phyloP scores from a whole-genome alignment of 768 basidiomycete genomes.

The Lactifluus echinatus region DNA sequence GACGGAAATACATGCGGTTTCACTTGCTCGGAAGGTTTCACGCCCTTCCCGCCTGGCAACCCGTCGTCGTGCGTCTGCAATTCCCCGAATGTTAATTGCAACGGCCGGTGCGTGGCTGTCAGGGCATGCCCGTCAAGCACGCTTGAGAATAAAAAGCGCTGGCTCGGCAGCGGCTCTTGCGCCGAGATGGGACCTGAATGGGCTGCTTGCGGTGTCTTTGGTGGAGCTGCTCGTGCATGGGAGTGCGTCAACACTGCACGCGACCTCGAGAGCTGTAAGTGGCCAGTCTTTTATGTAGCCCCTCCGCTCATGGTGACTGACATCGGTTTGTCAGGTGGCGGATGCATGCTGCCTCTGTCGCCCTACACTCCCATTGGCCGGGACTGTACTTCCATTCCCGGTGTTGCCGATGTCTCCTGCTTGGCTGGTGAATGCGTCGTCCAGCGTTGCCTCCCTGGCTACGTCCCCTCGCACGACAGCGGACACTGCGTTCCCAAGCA shows the following conservation, averaged over 20 bases:
- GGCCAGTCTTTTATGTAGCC: too few species aligned
- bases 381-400: slow-evolving; percentile 42
- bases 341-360: slow-evolving; percentile 34
- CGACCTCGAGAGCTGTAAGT: slow-evolving; percentile 48
- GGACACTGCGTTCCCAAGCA: slow-evolving; percentile 16
- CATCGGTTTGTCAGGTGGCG: slow-evolving; percentile 33
- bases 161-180: slow-evolving; percentile 27
- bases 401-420: slow-evolving; percentile 44
- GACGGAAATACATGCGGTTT: slow-evolving; percentile 36
- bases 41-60: slow-evolving; percentile 23
- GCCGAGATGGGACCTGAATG: slow-evolving; percentile 23
- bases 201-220: slow-evolving; percentile 38
- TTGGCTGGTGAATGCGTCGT: slow-evolving; percentile 36
- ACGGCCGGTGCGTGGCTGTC: slow-evolving; percentile 34
- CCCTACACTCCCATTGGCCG: slow-evolving; percentile 29
- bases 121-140: slow-evolving; percentile 26
- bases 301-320: too few species aligned
- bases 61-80: slow-evolving; percentile 37
- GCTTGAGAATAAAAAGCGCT: slow-evolving; percentile 21
- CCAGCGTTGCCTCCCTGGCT: slow-evolving; percentile 39
- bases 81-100: slow-evolving; percentile 37
- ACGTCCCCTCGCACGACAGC: slow-evolving; percentile 20
- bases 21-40: slow-evolving; percentile 38
- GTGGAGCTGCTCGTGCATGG: slow-evolving; percentile 33
- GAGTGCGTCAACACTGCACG: slow-evolving; percentile 41